These are phyloP conservation scores for Guadua angustifolia DNA, from an alignment of 176 grass and related monocot genomes.

Conservation along the genomic window DNA sequence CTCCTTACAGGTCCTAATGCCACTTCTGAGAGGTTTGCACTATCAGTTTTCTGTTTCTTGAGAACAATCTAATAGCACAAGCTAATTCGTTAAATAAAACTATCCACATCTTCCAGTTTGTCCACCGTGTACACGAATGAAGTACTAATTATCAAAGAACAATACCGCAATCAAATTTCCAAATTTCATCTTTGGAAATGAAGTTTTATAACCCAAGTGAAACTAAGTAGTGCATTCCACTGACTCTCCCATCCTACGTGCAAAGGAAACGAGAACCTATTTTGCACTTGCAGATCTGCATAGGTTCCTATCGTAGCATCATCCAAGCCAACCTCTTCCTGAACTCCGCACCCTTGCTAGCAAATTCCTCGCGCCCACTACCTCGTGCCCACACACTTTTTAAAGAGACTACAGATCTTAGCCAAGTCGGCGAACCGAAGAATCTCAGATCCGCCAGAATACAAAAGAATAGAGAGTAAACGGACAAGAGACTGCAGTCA, in stretches of 20 bases:
- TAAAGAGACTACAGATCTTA: neutral
- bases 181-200: neutral
- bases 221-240: conserved; percentile 2
- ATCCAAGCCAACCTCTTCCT: neutral
- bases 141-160: neutral
- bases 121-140: neutral
- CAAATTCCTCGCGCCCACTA: neutral
- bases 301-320: neutral
- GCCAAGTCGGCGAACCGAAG: neutral
- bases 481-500: neutral
- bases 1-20: neutral
- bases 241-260: neutral
- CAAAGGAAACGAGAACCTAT: neutral
- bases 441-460: conserved; percentile 36
- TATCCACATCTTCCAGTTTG: neutral
- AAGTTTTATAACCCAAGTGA: neutral
- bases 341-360: neutral
- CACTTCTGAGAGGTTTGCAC: neutral
- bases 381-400: neutral
- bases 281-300: neutral
- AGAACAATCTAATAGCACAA: neutral
- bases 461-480: neutral
- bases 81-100: neutral
- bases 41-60: neutral
- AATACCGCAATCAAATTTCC: neutral